A percentile compares a stretch with the other conserved stretches of the same genome.
Evolutionary conservation across 2,329 filamentous ascomycete species (phyloP).

Genomic region (Daldinia sp.): DNA sequence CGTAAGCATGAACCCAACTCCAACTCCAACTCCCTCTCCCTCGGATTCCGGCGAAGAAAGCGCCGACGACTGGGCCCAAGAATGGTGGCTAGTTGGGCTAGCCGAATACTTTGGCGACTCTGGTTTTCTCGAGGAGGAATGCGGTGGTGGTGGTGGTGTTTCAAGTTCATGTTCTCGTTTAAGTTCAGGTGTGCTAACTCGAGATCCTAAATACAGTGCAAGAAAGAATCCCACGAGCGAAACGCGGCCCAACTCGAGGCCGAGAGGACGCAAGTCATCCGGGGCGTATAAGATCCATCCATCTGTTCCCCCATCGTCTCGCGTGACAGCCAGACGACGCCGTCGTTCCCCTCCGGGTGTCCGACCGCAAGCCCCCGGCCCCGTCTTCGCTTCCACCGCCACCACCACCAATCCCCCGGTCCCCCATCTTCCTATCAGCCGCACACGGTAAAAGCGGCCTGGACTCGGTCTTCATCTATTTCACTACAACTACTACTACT

Average conservation of each 20-base stretch:
- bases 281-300: conserved; percentile 71
- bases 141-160: conserved; percentile 20
- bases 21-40: background rate
- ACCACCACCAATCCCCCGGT: no score
- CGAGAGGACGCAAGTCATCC: conserved; percentile 93
- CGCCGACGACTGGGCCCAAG: conserved; percentile 17
- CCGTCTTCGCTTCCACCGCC: conserved; percentile 3
- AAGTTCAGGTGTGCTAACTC: conserved; percentile 49
- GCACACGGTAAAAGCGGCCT: conserved; percentile 8
- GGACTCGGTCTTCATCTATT: background rate
- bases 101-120: conserved; percentile 45
- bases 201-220: conserved; percentile 67
- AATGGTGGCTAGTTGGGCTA: conserved; percentile 56
- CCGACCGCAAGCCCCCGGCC: conserved; percentile 10
- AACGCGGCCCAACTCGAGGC: conserved; percentile 92
- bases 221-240: conserved; percentile 94
- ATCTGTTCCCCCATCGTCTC: background rate
- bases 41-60: background rate
- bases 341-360: conserved; percentile 2
- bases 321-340: background rate
- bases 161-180: conserved; percentile 32
- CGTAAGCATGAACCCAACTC: conserved; percentile 58
- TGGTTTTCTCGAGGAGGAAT: conserved; percentile 35
- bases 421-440: background rate
- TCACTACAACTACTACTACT: conserved; percentile 4